Conservation (phyloP, 176 grass and related monocot species). For the Phragmites australis region DNA sequence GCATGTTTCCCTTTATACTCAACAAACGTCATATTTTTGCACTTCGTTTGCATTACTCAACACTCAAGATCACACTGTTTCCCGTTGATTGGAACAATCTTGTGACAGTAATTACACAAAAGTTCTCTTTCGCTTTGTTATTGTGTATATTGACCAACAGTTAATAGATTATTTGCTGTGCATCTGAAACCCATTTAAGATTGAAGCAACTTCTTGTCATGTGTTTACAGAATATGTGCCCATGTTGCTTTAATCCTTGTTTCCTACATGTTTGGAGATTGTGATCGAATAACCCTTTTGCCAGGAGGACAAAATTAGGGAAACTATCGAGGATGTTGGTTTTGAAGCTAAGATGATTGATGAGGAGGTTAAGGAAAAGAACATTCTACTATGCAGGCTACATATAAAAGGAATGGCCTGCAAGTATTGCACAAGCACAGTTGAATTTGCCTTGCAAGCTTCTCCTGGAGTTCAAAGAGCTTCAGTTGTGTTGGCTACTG, state of each 20-base stretch:
- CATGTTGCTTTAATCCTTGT: neutral
- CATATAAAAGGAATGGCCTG: conserved; percentile 95
- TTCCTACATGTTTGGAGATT: conserved; percentile 18
- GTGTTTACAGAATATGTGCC: neutral
- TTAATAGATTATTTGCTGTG: neutral
- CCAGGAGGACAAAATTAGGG: conserved; percentile 78
- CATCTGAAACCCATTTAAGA: neutral
- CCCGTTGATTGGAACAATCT: neutral
- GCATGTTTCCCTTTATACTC: neutral
- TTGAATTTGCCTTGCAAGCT: conserved; percentile 72
- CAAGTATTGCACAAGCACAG: conserved; percentile 70
- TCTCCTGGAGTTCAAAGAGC: conserved; percentile 76
- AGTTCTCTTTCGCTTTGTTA: neutral
- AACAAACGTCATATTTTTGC: neutral
- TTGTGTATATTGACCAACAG: neutral
- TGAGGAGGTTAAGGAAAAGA: conserved; percentile 76
- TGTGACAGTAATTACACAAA: neutral
- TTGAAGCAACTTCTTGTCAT: neutral
- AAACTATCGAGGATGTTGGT: conserved; percentile 87
- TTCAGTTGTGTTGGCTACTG: conserved; percentile 77
- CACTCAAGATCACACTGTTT: neutral
- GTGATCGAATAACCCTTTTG: conserved; percentile 36
- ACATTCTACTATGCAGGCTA: conserved; percentile 68
- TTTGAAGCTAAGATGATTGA: conserved; percentile 71
- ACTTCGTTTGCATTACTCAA: conserved; percentile 10